Percentiles rank a stretch among this genome's conserved stretches.
Conservation (phyloP, 148 eudicot genomes). For the Vaccinium darrowii region DNA sequence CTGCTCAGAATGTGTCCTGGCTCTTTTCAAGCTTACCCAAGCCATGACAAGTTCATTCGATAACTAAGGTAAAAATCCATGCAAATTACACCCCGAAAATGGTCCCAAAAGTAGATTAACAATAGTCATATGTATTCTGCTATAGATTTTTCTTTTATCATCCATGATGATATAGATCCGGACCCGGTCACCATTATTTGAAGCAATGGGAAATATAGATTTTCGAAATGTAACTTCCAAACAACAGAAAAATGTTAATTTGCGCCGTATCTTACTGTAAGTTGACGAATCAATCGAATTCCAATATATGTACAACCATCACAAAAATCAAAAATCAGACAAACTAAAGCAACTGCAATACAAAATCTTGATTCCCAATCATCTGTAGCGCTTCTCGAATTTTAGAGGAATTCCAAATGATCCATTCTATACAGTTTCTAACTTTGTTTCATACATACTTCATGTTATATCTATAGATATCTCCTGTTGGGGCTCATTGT, state of each 20-base stretch:
- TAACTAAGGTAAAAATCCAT: neutral
- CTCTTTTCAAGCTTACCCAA: neutral
- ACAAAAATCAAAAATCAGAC: neutral
- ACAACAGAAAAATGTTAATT: neutral
- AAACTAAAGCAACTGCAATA: slow-evolving; percentile 5
- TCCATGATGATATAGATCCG: neutral
- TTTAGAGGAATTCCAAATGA: neutral
- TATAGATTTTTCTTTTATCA: neutral
- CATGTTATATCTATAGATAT: neutral
- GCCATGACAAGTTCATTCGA: neutral
- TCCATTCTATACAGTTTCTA: neutral
- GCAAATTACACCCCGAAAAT: neutral
- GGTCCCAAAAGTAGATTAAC: slow-evolving; percentile 1
- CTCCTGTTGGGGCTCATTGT: slow-evolving; percentile 16
- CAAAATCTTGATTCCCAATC: neutral
- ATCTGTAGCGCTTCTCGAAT: neutral
- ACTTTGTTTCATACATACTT: neutral
- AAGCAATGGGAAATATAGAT: neutral
- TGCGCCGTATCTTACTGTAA: neutral
- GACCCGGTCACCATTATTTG: neutral
- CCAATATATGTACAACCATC: neutral
- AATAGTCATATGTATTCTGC: neutral
- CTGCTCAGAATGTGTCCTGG: neutral
- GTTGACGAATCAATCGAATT: neutral
- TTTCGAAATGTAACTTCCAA: neutral